Evolutionary conservation across 805 yeast genomes (phyloP), one percentile per base, ranked within the genome.

Genomic region (Phaffomyces opuntiae): DNA sequence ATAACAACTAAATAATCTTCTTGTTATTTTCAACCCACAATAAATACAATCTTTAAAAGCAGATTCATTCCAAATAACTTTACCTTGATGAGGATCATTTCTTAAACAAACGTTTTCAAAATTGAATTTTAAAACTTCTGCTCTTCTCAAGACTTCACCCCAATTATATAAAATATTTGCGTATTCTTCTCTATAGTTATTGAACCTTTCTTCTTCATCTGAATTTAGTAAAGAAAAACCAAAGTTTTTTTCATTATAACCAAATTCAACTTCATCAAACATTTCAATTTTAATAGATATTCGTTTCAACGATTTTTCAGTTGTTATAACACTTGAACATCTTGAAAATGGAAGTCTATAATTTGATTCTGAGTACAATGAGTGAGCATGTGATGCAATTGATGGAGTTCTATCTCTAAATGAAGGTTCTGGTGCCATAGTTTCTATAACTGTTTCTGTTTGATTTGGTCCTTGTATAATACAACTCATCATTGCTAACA

Each of bases 401-500:
- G 58, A 56, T 14, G 46, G 49, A 19, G 53, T 21, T 9, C 39
- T 29, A 9, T 42, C 48, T 38, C 43, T 42, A 33, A 19, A 26
- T 7, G 14, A 32, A 16, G 39, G 40, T 2, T 38, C 31, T 12
- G 40, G 39, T 3, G 26, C 19, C 4, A 43, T 25, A 11, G 31
- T 25, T 19, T 40, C 19, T n/a, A 37, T 12, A 9, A 36, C 33
- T 8, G 29, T 13, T 21, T 41, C 39, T 11, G 39, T 16, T 33
- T 44, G 24, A 9, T 21, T 43, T 13, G 54, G 49, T 2, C 47
- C 53, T 36, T 53, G 50, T 46, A 86, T 64, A 5, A 87, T 72
- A 63, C 96, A 87, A 4, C 91, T 77, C 52, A 89, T 63, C 88
- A 87, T 85, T 1, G 95, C 96, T 24, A 90, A 67, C 96, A 91